Evolutionary conservation across 139 green algal species (phyloP).

Genomic region (Asterochloris erici): DNA sequence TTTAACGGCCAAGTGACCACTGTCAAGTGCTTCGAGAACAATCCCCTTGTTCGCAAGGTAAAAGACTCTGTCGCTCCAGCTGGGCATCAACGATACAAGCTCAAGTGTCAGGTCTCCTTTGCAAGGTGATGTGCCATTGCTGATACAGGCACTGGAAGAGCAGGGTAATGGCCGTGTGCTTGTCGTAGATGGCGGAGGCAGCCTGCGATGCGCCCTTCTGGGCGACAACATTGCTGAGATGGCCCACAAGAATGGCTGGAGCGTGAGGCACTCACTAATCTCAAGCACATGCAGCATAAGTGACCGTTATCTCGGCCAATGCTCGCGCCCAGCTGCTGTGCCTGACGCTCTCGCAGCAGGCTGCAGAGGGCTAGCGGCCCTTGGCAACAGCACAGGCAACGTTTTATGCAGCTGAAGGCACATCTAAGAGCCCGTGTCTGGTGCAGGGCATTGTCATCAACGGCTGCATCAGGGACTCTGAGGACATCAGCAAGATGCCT

Average conservation of each 20-base stretch:
- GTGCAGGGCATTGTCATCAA: conserved; percentile 89
- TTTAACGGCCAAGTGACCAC: conserved; percentile 73
- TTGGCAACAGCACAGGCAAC: too few species aligned
- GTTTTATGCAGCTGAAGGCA: background rate
- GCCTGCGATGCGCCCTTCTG: conserved; percentile 85
- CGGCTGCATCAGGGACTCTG: conserved; percentile 91
- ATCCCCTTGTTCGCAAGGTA: conserved; percentile 82
- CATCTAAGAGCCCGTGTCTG: background rate
- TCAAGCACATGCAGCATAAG: background rate
- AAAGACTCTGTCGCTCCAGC: background rate
- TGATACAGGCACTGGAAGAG: conserved; percentile 68
- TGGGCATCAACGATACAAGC: background rate
- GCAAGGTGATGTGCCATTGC: background rate
- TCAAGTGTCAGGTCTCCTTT: background rate
- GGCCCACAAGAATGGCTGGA: conserved; percentile 89
- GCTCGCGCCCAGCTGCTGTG: too few species aligned
- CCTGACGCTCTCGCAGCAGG: too few species aligned
- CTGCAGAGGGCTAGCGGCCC: too few species aligned
- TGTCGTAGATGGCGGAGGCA: conserved; percentile 89
- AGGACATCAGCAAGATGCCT: conserved; percentile 79
- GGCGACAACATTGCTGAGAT: conserved; percentile 93
- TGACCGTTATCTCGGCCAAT: too few species aligned
- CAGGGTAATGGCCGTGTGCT: conserved; percentile 77
- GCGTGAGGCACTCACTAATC: conserved; percentile 33
- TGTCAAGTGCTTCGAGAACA: conserved; percentile 92